Base-by-base conservation (phyloP, 805 yeast species). In the Lipomyces yamadae region DNA sequence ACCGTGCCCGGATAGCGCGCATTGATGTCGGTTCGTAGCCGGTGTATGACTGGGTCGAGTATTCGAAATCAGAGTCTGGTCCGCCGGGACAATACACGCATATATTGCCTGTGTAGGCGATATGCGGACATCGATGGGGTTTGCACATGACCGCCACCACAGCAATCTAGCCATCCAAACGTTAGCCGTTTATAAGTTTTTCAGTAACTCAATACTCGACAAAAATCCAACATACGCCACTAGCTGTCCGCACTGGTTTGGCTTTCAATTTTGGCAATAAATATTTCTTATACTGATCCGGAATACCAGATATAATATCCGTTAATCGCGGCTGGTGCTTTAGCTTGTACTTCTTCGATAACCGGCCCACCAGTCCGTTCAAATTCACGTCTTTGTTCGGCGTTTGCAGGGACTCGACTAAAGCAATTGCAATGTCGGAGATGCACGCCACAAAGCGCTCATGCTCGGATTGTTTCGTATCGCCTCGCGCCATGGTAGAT, bases 91-190 rank as follows among this genome's bases (percentile, higher is more conserved):
- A 95, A 77, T 81, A 95, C 11, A 95, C 99, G 81, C 99, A 95
- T 69, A 95, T 95, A 76, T 95, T 95, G 69, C 99, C 99, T 0
- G 99, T 95, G 78, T 95, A 95, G 29, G 99, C 98, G 74, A 95
- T 95, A 78, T 95, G 99, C 34, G 99, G 99, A 79, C 99, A 95
- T 80, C 99, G 85, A 78, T 95, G 99, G 2, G 99, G 99, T 78
- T 95, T 95, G 81, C 98, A 93, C 98, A 95, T 95, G 39, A 95
- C 98, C 0, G 99, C 99, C 56, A 95, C 98, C 29, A 95, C 99
- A 8, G 99, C 99, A 66, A 95, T 96, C 65, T 64, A 30, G 33
- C 10, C 33, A 52, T 42, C 48, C 6, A 59, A 24, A 1, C 24
- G 24, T 32, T 50, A 33, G 32, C 39, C 48, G 33, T 18, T 18